phyloP scores from a whole-genome alignment of 306 rosid species.

The Prunus fruticosa region DNA sequence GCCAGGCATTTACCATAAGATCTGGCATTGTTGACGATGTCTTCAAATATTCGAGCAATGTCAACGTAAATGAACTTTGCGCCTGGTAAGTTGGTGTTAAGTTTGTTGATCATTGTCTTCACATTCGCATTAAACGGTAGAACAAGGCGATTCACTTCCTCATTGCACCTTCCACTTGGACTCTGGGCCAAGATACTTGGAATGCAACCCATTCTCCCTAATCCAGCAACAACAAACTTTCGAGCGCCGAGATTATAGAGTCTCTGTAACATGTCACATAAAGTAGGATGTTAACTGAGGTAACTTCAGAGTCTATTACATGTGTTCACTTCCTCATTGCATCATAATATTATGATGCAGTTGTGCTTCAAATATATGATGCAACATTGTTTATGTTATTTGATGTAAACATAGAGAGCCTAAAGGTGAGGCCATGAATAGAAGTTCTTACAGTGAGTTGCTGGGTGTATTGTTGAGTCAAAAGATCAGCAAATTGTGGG shows the following conservation, averaged over 20 bases:
- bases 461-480: conserved; percentile 51
- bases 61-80: conserved; percentile 60
- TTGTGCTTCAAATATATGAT: background rate
- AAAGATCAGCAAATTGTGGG: conserved; percentile 66
- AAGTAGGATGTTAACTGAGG: background rate
- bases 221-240: conserved; percentile 67
- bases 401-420: background rate
- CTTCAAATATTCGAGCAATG: conserved; percentile 51
- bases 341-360: background rate
- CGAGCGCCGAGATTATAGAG: conserved; percentile 89
- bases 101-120: conserved; percentile 55
- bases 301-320: too few species aligned
- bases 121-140: conserved; percentile 71
- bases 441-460: conserved; percentile 63
- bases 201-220: conserved; percentile 83
- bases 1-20: conserved; percentile 44
- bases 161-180: conserved; percentile 55
- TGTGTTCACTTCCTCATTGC: too few species aligned
- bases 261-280: conserved; percentile 36
- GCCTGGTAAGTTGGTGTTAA: conserved; percentile 63
- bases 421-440: background rate
- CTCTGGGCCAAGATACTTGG: conserved; percentile 86
- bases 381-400: background rate
- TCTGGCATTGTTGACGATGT: conserved; percentile 52
- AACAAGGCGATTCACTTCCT: conserved; percentile 73